Evolutionary conservation across 345 rosid genomes (phyloP), one percentile per base, ranked within the genome.

Genomic region (Hibiscus trionum): DNA sequence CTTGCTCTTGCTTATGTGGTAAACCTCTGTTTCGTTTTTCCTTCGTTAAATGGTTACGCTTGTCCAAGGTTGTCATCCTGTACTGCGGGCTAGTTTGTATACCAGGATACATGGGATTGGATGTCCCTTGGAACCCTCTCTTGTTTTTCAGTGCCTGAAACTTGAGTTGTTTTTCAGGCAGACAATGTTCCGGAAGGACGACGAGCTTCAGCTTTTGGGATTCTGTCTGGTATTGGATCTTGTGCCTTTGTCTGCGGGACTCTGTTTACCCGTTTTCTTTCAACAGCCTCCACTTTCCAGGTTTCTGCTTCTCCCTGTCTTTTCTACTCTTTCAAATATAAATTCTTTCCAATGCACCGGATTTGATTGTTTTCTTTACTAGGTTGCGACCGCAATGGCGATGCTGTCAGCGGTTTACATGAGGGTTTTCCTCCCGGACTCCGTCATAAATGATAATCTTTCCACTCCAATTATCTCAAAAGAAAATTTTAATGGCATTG

Each of bases 1-100:
- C 94, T 93, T 11, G 80, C 97, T 65, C 93, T 91, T 16, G 97
- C 97, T 76, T 93, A 89, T 11, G 92, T 89, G 91, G 98, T 93
- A 89, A 72, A 47, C 7, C 11, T 24, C 57, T 11, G 14, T n/a
- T 11, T 42, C n/a, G n/a, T 8, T 8, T 14, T 17, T 42, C 33
- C 16, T 46, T 65, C 69, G 0, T 11, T 65, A 8, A 44, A 66
- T 66, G 16, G 35, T 19, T 19, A 21, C 24, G 17, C 33, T 26
- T 24, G 26, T 8, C n/a, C 11, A 65, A 35, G 49, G 49, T 35
- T 62, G 24, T 44, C 11, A 63, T 39, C 10, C 3, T 19, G 5
- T 10, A 24, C 5, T 12, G 8, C 24, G 35, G 70, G 46, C 14
- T 11, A 7, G 67, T 62, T 62, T 62, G 4, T 0, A 11, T 49